A percentile compares a stretch with the other conserved stretches of the same genome.
phyloP scores from a whole-genome alignment of 2,329 filamentous ascomycete species.

The Hypocrella siamensis region DNA sequence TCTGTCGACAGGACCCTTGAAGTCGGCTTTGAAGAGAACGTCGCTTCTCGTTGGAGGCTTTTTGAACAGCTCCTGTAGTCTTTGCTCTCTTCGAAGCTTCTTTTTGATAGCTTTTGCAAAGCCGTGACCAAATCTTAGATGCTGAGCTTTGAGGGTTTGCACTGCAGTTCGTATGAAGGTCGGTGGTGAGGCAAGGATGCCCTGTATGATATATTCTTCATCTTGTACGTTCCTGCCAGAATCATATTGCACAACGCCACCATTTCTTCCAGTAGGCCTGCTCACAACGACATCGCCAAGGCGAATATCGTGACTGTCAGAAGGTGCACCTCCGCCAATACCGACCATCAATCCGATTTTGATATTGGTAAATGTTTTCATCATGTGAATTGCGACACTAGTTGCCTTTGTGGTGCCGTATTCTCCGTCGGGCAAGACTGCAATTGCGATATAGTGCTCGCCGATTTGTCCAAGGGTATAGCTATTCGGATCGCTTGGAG shows the following conservation, averaged over 20 bases:
- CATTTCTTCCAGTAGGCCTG: background rate
- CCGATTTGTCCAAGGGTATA: conserved; percentile 6
- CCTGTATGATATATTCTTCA: conserved; percentile 4
- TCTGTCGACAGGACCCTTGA: conserved; percentile 11
- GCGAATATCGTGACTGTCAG: conserved; percentile 14
- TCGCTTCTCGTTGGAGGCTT: conserved; percentile 4
- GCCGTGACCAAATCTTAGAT: too few species aligned
- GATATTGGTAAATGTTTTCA: conserved; percentile 14
- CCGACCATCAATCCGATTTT: conserved; percentile 7
- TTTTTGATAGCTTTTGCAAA: too few species aligned
- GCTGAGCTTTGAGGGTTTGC: too few species aligned
- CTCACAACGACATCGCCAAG: conserved; percentile 12
- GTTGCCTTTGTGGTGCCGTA: conserved; percentile 6
- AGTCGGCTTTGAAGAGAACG: too few species aligned
- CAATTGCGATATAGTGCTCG: conserved; percentile 7
- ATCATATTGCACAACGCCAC: conserved; percentile 10
- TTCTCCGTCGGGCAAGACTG: conserved; percentile 3
- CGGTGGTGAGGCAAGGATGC: conserved; percentile 6
- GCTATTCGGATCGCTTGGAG: too few species aligned
- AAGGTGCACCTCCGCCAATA: conserved; percentile 17
- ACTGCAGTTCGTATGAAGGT: too few species aligned
- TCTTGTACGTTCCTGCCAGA: conserved; percentile 8
- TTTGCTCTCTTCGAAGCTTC: too few species aligned
- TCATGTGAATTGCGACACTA: conserved; percentile 11
- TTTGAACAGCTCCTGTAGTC: too few species aligned